Conservation (phyloP, 352 stramenopile species). For the Phytopythium kandeliae region DNA sequence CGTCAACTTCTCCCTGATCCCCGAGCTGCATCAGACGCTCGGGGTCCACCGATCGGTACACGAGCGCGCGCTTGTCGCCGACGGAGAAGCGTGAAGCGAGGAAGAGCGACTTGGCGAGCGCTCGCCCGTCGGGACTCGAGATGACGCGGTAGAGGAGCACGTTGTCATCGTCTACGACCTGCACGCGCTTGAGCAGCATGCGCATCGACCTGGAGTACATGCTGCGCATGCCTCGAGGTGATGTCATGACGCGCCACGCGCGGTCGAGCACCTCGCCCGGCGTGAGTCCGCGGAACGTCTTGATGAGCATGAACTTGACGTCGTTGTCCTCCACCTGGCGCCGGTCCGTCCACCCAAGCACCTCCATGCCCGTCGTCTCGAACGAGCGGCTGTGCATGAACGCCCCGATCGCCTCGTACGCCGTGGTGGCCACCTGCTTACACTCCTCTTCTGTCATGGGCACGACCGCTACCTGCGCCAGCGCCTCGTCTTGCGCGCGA, state of each 20-base stretch:
- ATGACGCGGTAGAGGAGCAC: constrained; percentile 51
- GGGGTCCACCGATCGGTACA: constrained; percentile 39
- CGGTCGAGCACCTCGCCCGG: constrained; percentile 21
- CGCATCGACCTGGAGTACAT: constrained; percentile 49
- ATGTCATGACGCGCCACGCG: constrained; percentile 36
- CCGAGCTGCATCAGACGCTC: constrained; percentile 12
- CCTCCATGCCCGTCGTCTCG: constrained; percentile 31
- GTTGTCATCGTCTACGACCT: constrained; percentile 58
- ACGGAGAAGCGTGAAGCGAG: constrained; percentile 35
- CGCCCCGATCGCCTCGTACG: constrained; percentile 32
- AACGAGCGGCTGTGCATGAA: constrained; percentile 41
- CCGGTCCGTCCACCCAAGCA: constrained; percentile 53
- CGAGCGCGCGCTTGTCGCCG: constrained; percentile 26
- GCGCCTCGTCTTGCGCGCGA: background rate
- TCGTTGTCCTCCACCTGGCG: constrained; percentile 26
- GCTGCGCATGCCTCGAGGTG: constrained; percentile 12
- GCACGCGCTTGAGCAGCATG: constrained; percentile 30
- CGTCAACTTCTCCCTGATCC: no score
- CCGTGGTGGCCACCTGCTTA: constrained; percentile 21
- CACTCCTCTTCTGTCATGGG: constrained; percentile 35
- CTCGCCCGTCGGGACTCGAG: constrained; percentile 12
- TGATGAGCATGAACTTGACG: constrained; percentile 54
- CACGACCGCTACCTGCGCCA: constrained; percentile 7
- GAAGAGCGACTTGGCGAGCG: constrained; percentile 39
- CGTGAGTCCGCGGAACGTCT: constrained; percentile 29